Evolutionary conservation across 768 basidiomycete genomes (phyloP), one percentile per base, ranked within the genome.

Genomic region (Tulasnella sp.): DNA sequence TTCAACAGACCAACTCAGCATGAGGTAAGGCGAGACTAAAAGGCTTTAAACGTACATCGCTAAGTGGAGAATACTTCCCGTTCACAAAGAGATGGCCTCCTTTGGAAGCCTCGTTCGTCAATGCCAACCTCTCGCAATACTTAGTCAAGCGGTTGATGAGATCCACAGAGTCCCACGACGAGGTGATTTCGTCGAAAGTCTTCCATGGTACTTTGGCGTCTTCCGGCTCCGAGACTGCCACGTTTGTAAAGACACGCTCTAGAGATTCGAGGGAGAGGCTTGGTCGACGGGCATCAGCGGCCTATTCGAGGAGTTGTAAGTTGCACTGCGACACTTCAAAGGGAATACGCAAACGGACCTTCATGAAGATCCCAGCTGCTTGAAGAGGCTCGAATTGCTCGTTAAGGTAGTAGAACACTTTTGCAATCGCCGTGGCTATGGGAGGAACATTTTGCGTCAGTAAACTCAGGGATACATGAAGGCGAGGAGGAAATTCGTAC

Each of bases 11-110:
- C 5, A 41, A 41, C 67, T 76, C 36, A 40, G 77, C 70, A 69
- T 73, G 65, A 26, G 8, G 19, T 19, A 2, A 44, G 22, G 67
- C 19, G 35, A 36, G 44, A 22, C 35, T 44, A 66, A 14, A 62
- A 26, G 29, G 34, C 8, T 44, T n/a, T 40, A 37, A 26, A 81
- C 88, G 75, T 76, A 92, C 93, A 69, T 90, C 90, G 75, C 86
- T 84, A 64, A 93, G 78, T 14, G 84, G 79, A 67, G 87, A 83
- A 78, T 90, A 85, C 77, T 89, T 94, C n/a, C 95, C 95, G 76
- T 98, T 96, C 77, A 96, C 83, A 79, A 98, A 96, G 3, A 84
- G 87, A 75, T 91, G 88, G 0, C 94, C 95, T 75, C 74, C 17
- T 26, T 65, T 39, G 32, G 41, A 29, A 64, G 73, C 67, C 74